A percentile compares a stretch with the other conserved stretches of the same genome.
Conservation (phyloP, 2,329 filamentous ascomycete species). For the Hyphodiscus sp. region DNA sequence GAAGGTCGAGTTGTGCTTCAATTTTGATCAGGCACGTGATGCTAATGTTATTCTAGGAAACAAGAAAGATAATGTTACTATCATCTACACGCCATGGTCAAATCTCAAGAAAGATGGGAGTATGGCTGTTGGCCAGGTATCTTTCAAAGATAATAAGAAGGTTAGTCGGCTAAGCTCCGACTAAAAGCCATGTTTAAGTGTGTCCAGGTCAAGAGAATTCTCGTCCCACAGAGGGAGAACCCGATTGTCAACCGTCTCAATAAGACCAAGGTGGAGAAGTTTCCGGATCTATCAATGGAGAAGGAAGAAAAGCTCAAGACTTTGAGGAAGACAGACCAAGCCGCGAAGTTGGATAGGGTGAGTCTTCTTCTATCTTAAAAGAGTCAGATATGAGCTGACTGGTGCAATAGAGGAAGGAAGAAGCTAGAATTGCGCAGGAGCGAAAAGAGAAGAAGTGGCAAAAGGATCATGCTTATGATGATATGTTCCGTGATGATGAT, state of each 20-base stretch:
- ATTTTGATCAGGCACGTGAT: not conserved
- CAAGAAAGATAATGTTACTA: constrained; percentile 94
- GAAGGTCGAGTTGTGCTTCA: constrained; percentile 54
- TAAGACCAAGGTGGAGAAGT: constrained; percentile 88
- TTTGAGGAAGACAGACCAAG: constrained; percentile 65
- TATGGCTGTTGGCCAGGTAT: constrained; percentile 93
- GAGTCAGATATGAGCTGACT: not conserved
- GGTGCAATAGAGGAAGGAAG: constrained; percentile 63
- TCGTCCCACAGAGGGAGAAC: constrained; percentile 78
- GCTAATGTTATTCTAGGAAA: constrained; percentile 55
- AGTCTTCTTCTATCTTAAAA: constrained; percentile 18
- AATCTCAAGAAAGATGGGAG: constrained; percentile 93
- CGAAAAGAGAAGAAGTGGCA: constrained; percentile 86
- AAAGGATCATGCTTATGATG: constrained; percentile 97
- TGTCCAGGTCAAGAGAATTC: constrained; percentile 65
- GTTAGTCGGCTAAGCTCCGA: constrained; percentile 26
- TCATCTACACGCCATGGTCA: constrained; percentile 97
- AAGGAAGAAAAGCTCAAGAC: constrained; percentile 69
- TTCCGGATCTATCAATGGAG: constrained; percentile 76
- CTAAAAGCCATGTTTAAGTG: not conserved
- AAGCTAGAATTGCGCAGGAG: constrained; percentile 67
- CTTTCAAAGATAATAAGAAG: constrained; percentile 82
- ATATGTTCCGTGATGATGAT: constrained; percentile 78
- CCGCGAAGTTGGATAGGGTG: constrained; percentile 55
- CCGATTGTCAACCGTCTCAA: constrained; percentile 93